Base-by-base conservation (phyloP, 305 asterid species). In the Fraxinus floribunda region DNA sequence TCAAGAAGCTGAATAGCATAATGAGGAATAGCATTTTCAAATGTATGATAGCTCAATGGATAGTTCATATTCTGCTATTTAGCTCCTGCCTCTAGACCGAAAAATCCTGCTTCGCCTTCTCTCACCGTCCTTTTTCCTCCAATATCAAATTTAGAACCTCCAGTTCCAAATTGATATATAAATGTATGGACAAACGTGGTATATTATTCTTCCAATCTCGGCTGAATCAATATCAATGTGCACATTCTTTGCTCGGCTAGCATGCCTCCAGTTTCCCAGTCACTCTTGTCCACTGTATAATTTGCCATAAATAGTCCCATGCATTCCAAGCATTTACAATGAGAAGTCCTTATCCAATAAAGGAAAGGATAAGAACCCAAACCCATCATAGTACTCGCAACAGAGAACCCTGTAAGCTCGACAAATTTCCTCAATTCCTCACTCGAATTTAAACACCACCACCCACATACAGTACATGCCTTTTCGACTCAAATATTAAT, bases 401-500 rank as follows among this genome's bases (percentile, higher is more conserved):
- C 93, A 0, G 96, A 93, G 39, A 92, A 89, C 22, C 92, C 92
- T 0, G 92, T 92, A 4, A 90, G 86, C 81, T 87, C 90, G 20
- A 89, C 92, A 7, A 92, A 92, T 82, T 77, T 79, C 82, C 84
- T 89, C 79, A 89, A 83, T 85, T 92, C 96, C 32, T 86, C 86
- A 9, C 91, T 85, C 1, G 93, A 88, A 83, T 92, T 92, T 87
- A 92, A 88, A 84, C 96, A 92, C 10, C 96, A 13, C 96, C 96
- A 13, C 94, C 94, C 0, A 90, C 91, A 84, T 91, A 92, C 66
- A 92, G 83, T 20, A 91, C 91, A 0, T 92, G 96, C 80, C 44
- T 87, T 49, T 88, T 89, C 0, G 93, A 87, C 79, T 91, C 92
- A 0, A 87, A 81, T 8, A 92, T 85, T 70, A 92, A 74, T 86